Evolutionary conservation across 305 asterid genomes (phyloP).

Genomic region (Solanum hybrid): DNA sequence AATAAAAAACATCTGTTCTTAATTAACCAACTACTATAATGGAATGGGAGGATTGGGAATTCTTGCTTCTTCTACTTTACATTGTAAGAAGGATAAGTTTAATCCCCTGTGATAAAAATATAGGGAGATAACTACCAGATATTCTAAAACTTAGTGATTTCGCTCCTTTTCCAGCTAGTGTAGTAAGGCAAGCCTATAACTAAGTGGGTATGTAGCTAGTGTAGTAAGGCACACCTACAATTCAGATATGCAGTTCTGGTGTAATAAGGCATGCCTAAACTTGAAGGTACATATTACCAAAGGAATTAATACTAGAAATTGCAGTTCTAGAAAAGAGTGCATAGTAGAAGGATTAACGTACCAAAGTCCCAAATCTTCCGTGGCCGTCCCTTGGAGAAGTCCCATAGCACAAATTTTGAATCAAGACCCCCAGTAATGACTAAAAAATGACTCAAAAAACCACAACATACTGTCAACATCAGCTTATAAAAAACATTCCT

Average conservation of each 20-base stretch:
- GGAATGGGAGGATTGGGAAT: not conserved
- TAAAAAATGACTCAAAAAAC: conserved; percentile 20
- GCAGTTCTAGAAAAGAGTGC: not conserved
- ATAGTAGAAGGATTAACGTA: conserved; percentile 21
- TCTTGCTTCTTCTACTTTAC: not conserved
- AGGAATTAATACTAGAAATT: not conserved
- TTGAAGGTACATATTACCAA: not conserved
- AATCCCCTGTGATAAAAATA: not conserved
- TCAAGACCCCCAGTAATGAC: conserved; percentile 97
- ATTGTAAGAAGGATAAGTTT: not conserved
- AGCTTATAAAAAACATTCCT: not conserved
- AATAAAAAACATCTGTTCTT: not conserved
- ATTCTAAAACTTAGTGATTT: not conserved
- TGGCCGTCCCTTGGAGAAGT: conserved; percentile 85
- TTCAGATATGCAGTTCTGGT: not conserved
- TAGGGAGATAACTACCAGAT: not conserved
- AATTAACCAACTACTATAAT: not conserved
- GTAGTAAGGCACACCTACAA: not conserved
- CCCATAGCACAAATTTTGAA: conserved; percentile 84
- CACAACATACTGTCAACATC: not conserved
- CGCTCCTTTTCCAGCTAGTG: too few relatives aligned
- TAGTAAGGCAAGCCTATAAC: not conserved
- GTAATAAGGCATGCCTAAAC: not conserved
- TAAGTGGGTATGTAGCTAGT: not conserved
- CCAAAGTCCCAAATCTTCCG: conserved; percentile 71